Percentiles rank a stretch among this genome's conserved stretches.
These are phyloP conservation scores for Penicillium aurantiogriseum DNA, from an alignment of 2,329 filamentous ascomycete genomes.

Conservation along the genomic window DNA sequence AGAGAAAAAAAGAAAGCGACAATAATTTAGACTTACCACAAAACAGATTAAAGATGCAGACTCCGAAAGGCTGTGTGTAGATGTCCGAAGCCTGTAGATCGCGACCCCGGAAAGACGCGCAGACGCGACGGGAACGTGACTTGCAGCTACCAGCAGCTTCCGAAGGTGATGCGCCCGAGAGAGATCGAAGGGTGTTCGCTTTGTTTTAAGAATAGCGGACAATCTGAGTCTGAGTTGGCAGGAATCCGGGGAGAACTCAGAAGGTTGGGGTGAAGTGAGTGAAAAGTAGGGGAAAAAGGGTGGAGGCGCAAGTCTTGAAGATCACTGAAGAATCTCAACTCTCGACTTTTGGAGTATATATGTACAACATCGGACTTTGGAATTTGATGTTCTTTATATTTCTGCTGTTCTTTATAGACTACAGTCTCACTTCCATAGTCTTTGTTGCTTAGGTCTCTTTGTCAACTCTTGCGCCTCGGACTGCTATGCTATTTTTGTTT, in stretches of 20 bases:
- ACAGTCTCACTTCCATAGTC: conserved; percentile 1
- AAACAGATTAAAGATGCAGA: background rate
- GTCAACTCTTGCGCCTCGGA: conserved; percentile 1
- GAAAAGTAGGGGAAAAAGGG: conserved; percentile 8
- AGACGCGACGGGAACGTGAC: conserved; percentile 28
- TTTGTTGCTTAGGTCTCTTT: conserved; percentile 8
- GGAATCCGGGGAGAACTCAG: background rate
- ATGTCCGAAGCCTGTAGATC: conserved; percentile 12
- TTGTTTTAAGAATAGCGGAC: background rate
- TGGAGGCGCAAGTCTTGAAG: conserved; percentile 7
- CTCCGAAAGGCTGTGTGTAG: background rate
- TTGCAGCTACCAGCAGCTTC: background rate
- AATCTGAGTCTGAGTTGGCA: background rate
- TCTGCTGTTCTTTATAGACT: background rate
- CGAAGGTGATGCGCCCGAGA: background rate
- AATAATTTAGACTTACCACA: background rate
- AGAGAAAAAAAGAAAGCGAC: background rate
- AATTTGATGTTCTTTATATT: conserved; percentile 4
- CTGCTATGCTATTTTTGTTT: conserved; percentile 9
- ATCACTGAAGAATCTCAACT: conserved; percentile 13
- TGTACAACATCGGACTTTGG: background rate
- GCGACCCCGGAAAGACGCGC: conserved; percentile 24
- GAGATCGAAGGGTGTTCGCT: background rate
- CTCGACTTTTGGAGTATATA: background rate
- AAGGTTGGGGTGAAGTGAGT: conserved; percentile 4